Conservation (phyloP, 2,329 filamentous ascomycete genomes). For the Cytospora leucostoma region DNA sequence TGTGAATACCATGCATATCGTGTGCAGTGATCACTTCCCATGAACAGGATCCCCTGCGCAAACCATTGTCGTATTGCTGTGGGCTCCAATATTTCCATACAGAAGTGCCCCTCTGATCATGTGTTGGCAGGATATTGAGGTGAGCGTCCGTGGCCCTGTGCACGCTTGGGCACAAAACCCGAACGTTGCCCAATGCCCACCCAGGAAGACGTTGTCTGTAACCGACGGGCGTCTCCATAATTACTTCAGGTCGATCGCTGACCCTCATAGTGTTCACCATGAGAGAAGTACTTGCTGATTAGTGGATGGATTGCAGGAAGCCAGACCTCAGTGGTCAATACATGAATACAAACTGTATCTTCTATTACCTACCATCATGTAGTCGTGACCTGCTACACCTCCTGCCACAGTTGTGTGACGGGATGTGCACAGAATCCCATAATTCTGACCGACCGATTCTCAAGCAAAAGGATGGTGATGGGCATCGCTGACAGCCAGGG, state of each 20-base stretch:
- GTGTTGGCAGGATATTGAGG: neutral
- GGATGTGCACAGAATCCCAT: neutral
- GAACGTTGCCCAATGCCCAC: neutral
- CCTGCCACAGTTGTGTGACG: neutral
- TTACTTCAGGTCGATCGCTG: neutral
- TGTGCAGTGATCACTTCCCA: too few species aligned
- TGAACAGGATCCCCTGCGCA: too few species aligned
- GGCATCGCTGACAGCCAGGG: slow-evolving; percentile 13
- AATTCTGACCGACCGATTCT: neutral
- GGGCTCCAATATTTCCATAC: neutral
- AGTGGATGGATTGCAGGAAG: neutral
- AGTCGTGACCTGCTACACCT: neutral
- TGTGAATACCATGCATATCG: too few species aligned
- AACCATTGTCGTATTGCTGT: too few species aligned
- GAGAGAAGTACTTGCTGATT: neutral
- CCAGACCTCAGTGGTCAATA: too few species aligned
- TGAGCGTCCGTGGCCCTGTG: neutral
- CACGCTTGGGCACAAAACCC: neutral
- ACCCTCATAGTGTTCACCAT: neutral
- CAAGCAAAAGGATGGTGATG: neutral
- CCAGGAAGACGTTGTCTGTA: too few species aligned
- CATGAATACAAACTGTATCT: too few species aligned
- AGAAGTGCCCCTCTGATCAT: neutral
- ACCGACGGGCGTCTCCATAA: neutral
- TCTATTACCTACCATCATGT: neutral